phyloP scores from a whole-genome alignment of 148 eudicot genomes.

The Pouteria glomerata region DNA sequence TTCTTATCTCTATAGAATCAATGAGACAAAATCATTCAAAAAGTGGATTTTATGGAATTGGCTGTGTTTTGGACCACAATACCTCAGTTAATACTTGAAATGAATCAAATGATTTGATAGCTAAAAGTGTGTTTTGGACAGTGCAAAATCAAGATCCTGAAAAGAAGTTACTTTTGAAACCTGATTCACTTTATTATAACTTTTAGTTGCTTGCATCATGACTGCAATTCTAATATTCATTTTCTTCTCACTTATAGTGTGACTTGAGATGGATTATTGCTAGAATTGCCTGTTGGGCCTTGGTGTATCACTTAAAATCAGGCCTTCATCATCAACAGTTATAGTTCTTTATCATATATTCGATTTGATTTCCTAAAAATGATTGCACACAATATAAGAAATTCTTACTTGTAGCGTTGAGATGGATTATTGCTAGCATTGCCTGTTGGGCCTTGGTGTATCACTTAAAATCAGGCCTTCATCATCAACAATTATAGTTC shows the following conservation, averaged over 20 bases:
- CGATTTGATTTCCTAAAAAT: background rate
- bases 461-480: background rate
- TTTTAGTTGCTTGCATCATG: background rate
- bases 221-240: background rate
- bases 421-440: background rate
- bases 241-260: background rate
- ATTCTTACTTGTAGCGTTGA: background rate
- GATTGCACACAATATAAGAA: background rate
- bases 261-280: background rate
- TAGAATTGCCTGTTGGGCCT: background rate
- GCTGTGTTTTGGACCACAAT: background rate
- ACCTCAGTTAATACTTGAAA: too few relatives aligned
- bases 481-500: background rate
- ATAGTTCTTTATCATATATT: background rate
- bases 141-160: background rate
- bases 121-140: background rate
- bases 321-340: background rate
- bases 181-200: background rate
- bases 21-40: background rate
- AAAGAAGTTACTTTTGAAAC: background rate
- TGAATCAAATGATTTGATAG: too few relatives aligned
- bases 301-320: background rate
- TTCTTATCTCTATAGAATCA: background rate
- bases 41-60: background rate
- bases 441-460: background rate